Conservation (phyloP, 1,284 basidiomycete species). For the Moesziomyces aphidis region DNA sequence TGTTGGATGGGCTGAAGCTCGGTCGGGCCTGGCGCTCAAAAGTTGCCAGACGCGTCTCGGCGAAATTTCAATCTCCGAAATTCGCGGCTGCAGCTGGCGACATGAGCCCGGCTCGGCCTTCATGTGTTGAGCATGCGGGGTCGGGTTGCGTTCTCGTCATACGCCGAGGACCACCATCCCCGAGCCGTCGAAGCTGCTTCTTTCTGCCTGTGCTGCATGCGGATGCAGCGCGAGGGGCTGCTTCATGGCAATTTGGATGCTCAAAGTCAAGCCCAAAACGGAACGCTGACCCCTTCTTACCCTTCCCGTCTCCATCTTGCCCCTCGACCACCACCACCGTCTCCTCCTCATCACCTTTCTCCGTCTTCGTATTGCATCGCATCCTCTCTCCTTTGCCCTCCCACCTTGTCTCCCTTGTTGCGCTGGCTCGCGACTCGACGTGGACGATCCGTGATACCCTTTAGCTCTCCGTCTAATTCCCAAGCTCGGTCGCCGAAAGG, state of each 20-base stretch:
- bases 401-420: not conserved
- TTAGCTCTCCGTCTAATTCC: conserved; percentile 69
- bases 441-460: not conserved
- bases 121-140: conserved; percentile 5
- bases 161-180: conserved; percentile 32
- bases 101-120: conserved; percentile 7
- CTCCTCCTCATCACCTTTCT: too few relatives aligned
- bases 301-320: not conserved
- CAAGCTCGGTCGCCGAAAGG: conserved; percentile 70
- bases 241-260: not conserved
- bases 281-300: not conserved
- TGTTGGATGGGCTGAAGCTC: conserved; percentile 23
- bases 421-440: conserved; percentile 21
- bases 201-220: not conserved
- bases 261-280: not conserved
- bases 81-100: conserved; percentile 8
- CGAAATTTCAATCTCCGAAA: conserved; percentile 27
- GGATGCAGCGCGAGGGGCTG: not conserved
- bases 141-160: conserved; percentile 3
- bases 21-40: conserved; percentile 1
- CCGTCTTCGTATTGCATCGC: conserved; percentile 3
- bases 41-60: conserved; percentile 26
- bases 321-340: not conserved
- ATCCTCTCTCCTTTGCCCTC: not conserved
- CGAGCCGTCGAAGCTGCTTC: conserved; percentile 2